A percentile compares a stretch with the other conserved stretches of the same genome.
These are phyloP conservation scores for Microstroma glucosiphilum DNA, from an alignment of 1,284 basidiomycete genomes.

Conservation along the genomic window DNA sequence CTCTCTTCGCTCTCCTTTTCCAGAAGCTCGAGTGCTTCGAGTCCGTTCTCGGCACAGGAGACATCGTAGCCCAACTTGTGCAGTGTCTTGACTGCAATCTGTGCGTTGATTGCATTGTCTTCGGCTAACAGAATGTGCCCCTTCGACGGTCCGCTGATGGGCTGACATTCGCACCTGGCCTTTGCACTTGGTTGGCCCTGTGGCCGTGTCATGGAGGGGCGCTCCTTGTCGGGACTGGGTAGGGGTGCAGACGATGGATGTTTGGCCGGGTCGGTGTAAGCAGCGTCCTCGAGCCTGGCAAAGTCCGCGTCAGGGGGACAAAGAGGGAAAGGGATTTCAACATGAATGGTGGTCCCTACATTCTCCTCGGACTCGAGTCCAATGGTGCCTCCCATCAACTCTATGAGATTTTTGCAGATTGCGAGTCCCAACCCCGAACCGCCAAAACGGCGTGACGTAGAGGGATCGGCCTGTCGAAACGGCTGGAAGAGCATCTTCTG, in stretches of 20 bases:
- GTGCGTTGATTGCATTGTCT: constrained; percentile 40
- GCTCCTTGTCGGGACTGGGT: too few relatives aligned
- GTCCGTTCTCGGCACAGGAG: constrained; percentile 34
- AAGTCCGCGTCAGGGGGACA: too few relatives aligned
- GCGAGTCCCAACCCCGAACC: constrained; percentile 41
- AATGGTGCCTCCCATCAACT: constrained; percentile 38
- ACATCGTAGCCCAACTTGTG: constrained; percentile 40
- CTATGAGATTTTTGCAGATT: constrained; percentile 34
- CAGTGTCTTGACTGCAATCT: constrained; percentile 38
- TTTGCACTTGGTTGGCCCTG: too few relatives aligned
- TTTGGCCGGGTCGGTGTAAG: not conserved
- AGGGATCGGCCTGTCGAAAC: constrained; percentile 45
- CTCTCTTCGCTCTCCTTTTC: constrained; percentile 14
- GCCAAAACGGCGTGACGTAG: constrained; percentile 34
- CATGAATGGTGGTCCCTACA: constrained; percentile 37
- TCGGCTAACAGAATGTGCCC: constrained; percentile 27
- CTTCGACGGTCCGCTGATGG: too few relatives aligned
- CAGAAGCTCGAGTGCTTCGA: constrained; percentile 32
- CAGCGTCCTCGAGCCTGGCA: too few relatives aligned
- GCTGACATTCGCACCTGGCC: too few relatives aligned
- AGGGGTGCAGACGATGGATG: not conserved
- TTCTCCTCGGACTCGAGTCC: constrained; percentile 36
- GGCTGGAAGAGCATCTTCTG: constrained; percentile 47
- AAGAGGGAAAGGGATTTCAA: constrained; percentile 27
- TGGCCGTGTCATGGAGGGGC: too few relatives aligned